A percentile compares a stretch with the other conserved stretches of the same genome.
These are phyloP conservation scores for Ceratobasidium theobromae DNA, from an alignment of 1,284 basidiomycete genomes.

Conservation along the genomic window DNA sequence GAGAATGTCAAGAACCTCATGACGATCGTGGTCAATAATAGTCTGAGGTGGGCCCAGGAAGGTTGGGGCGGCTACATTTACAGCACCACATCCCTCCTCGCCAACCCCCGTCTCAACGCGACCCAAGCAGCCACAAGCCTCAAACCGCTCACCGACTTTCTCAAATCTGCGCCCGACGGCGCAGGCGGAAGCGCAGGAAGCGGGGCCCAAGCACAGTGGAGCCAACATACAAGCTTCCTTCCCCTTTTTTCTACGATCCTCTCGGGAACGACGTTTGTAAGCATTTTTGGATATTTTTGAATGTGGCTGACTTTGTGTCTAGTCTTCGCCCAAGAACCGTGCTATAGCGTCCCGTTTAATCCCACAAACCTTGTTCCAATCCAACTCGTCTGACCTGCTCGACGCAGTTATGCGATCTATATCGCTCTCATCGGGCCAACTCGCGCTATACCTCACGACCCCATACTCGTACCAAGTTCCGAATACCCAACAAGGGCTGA, in stretches of 20 bases:
- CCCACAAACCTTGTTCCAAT: not conserved
- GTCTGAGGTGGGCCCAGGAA: not conserved
- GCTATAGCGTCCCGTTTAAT: conserved; percentile 5
- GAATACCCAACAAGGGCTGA: conserved; percentile 45
- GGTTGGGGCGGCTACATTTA: conserved; percentile 27
- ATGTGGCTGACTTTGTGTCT: too few species aligned
- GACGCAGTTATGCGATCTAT: not conserved
- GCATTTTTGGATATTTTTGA: too few species aligned
- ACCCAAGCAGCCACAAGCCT: not conserved
- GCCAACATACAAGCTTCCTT: not conserved
- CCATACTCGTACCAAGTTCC: conserved; percentile 2
- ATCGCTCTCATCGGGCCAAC: not conserved
- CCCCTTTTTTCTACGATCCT: conserved; percentile 3
- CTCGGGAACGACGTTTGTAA: not conserved
- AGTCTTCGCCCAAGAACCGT: not conserved
- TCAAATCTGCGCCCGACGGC: not conserved
- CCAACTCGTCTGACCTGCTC: not conserved
- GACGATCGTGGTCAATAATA: not conserved
- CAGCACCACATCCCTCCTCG: not conserved
- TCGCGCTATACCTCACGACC: not conserved
- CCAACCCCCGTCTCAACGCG: conserved; percentile 1
- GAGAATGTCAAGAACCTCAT: not conserved
- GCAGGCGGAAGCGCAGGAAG: not conserved
- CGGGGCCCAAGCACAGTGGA: not conserved
- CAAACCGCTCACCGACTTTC: conserved; percentile 20